Evolutionary conservation across 164 flowering plant genomes (phyloP), one percentile per base, ranked within the genome.

Genomic region (Piper longum): DNA sequence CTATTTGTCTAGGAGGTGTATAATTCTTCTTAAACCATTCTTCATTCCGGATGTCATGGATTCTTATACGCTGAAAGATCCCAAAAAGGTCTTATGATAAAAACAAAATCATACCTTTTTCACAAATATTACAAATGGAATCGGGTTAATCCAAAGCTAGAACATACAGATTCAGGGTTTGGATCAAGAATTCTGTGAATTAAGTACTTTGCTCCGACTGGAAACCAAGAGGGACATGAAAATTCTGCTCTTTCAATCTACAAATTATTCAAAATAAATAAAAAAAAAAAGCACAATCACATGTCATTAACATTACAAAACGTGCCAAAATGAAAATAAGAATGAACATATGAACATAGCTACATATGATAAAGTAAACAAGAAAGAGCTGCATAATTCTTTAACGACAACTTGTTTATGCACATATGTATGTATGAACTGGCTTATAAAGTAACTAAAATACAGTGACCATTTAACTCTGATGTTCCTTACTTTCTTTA

Each of bases 151-250:
- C 8, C 14, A 9, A 48, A 9, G 14, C 14, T 48, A 9, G 52
- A 59, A 82, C 96, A 80, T 75, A 93, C 99, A 40, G 89, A 83
- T 72, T 80, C 81, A 72, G 99, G 95, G 72, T 88, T 90, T 62
- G 99, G 95, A 56, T 93, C 96, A 64, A 93, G 77, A 65, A 93
- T 93, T 72, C 82, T 76, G 43, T 77, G 78, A 58, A 93, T 90
- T 61, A 93, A 80, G 19, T 92, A 83, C 73, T 84, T 88, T 61
- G 99, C 99, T 72, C 93, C 97, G 40, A 83, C 80, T 0, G 99
- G 88, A 76, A 93, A 88, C 92, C 89, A 90, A 62, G 95, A 79
- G 57, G 97, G 99, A 68, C 83, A 87, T 52, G 95, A 81, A 68
- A 78, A 93, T 0, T 88, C 91, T 8, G 93, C 91, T 68, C 60